Evolutionary conservation across 116 monocot genomes (phyloP).

Genomic region (Papilionanthe hybrid): DNA sequence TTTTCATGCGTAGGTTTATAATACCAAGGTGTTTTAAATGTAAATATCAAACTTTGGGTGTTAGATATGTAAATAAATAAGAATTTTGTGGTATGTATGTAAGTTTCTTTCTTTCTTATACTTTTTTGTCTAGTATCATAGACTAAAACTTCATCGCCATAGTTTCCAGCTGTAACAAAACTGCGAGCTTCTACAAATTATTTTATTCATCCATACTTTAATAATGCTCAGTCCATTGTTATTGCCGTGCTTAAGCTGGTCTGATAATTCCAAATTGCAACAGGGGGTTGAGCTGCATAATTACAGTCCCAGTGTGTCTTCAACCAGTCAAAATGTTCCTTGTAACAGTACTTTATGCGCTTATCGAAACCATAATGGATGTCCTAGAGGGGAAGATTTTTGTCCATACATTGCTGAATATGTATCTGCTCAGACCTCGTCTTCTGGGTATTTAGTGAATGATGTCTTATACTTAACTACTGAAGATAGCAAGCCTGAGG

Average conservation of each 20-base stretch:
- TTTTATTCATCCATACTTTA: neutral
- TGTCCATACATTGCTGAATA: constrained; percentile 79
- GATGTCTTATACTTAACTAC: constrained; percentile 79
- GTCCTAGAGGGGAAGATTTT: constrained; percentile 22
- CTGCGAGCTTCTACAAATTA: neutral
- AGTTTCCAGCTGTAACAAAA: neutral
- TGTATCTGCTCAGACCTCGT: constrained; percentile 75
- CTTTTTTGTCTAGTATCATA: neutral
- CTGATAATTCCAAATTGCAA: neutral
- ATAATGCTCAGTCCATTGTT: neutral
- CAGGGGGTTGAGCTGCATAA: constrained; percentile 43
- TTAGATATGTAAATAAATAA: too few species aligned
- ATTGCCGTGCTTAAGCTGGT: neutral
- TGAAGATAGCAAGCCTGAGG: constrained; percentile 47
- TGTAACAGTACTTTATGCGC: constrained; percentile 68
- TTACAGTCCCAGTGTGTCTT: constrained; percentile 64
- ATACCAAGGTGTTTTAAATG: too few species aligned
- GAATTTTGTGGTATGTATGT: too few species aligned
- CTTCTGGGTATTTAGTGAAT: constrained; percentile 75
- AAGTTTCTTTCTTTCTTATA: too few species aligned
- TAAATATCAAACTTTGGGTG: too few species aligned
- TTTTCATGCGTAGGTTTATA: too few species aligned
- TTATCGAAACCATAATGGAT: constrained; percentile 24
- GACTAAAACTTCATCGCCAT: neutral
- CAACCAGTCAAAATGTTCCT: constrained; percentile 58